Evolutionary conservation across 2,329 filamentous ascomycete genomes (phyloP).

Genomic region (Tolypocladium inflatum): DNA sequence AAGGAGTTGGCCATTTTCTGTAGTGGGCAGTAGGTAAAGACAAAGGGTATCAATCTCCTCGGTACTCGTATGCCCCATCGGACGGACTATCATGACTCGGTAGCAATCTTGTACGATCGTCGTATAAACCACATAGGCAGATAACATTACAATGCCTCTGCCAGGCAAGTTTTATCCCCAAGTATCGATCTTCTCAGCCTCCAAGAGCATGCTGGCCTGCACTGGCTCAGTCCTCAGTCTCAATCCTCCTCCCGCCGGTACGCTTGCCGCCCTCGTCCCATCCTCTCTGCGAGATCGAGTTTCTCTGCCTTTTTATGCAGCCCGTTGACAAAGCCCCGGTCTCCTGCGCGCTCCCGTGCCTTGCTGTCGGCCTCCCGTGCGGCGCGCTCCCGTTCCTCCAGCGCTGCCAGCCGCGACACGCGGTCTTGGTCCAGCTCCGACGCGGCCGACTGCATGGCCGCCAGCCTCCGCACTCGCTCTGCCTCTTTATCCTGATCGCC

Average conservation of each 20-base stretch:
- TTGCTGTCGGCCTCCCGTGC: constrained; percentile 58
- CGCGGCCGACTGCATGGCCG: constrained; percentile 65
- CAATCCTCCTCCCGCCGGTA: constrained; percentile 36
- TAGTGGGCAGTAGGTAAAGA: background rate
- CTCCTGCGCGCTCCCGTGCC: constrained; percentile 52
- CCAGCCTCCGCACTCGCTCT: constrained; percentile 57
- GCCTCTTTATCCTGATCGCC: constrained; percentile 31
- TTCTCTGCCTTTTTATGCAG: constrained; percentile 50
- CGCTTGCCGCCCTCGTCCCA: constrained; percentile 37
- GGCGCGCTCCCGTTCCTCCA: constrained; percentile 55
- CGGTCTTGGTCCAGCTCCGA: constrained; percentile 62
- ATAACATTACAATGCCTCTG: background rate
- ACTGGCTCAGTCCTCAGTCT: background rate
- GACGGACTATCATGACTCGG: background rate
- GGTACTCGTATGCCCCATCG: background rate
- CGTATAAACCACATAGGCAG: background rate
- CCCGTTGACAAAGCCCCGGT: constrained; percentile 53
- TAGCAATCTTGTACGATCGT: background rate
- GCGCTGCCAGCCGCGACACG: constrained; percentile 53
- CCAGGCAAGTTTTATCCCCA: too few species aligned
- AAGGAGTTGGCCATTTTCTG: background rate
- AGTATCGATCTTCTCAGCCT: background rate
- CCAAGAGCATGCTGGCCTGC: background rate
- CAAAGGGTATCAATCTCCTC: background rate
- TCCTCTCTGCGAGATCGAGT: constrained; percentile 40